phyloP scores from a whole-genome alignment of 768 basidiomycete species.

The Psilocybe tampanensis region DNA sequence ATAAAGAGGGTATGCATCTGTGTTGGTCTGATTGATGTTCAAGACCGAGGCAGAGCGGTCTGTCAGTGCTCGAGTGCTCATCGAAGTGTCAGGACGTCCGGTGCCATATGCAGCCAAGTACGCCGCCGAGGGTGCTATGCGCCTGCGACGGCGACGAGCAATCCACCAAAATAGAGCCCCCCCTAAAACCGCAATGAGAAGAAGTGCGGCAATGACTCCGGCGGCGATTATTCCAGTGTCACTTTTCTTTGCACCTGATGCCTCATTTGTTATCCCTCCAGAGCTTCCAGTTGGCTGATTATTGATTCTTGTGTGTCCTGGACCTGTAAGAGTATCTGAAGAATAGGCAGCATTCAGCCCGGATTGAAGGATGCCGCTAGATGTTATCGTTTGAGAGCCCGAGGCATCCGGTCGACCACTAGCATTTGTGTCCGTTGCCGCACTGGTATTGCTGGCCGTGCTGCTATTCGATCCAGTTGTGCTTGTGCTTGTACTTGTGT shows the following conservation, averaged over 20 bases:
- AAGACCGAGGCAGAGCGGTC: constrained; percentile 5
- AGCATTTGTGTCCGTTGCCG: neutral
- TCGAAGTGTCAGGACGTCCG: constrained; percentile 11
- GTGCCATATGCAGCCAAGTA: constrained; percentile 18
- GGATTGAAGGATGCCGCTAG: neutral
- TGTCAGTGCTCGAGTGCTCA: constrained; percentile 12
- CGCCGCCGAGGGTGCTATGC: constrained; percentile 17
- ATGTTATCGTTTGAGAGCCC: neutral
- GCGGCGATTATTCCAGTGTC: constrained; percentile 49
- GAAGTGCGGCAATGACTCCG: constrained; percentile 45
- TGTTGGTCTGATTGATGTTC: neutral
- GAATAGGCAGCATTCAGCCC: constrained; percentile 5
- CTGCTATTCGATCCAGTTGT: neutral
- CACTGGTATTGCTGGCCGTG: neutral
- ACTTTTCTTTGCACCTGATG: constrained; percentile 2
- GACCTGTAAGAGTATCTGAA: neutral
- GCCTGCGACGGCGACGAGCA: constrained; percentile 11
- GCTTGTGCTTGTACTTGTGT: neutral
- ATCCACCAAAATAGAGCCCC: constrained; percentile 21
- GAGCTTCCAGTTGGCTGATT: neutral
- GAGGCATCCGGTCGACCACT: neutral
- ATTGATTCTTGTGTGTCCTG: neutral
- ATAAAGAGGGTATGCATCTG: neutral
- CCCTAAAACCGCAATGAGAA: constrained; percentile 32
- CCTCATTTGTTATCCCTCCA: neutral